These are phyloP conservation scores for Pythium chondricola DNA, from an alignment of 352 stramenopile species.

Conservation along the genomic window DNA sequence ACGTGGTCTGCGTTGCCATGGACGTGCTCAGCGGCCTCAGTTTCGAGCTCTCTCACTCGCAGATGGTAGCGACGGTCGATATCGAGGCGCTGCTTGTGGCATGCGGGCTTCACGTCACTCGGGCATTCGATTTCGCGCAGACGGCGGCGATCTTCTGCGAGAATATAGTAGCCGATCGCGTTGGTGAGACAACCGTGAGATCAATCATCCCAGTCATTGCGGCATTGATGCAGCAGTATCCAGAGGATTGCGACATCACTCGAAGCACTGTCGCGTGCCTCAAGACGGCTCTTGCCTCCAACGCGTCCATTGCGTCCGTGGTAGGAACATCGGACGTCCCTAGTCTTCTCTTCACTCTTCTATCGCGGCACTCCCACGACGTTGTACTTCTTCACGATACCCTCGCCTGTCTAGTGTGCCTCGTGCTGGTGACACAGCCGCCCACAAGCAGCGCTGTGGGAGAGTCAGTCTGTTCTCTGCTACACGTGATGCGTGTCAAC, in stretches of 20 bases:
- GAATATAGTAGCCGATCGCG: constrained; percentile 15
- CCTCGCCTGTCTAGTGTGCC: constrained; percentile 1
- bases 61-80: constrained; percentile 2
- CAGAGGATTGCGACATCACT: constrained; percentile 18
- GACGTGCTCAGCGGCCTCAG: constrained; percentile 13
- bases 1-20: constrained; percentile 17
- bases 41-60: not conserved
- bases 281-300: too few species aligned
- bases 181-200: too few species aligned
- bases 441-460: too few species aligned
- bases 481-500: constrained; percentile 5
- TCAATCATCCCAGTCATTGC: constrained; percentile 2
- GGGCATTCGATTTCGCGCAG: constrained; percentile 15
- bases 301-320: too few species aligned
- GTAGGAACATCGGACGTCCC: too few species aligned
- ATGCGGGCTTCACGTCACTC: constrained; percentile 3
- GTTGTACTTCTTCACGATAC: constrained; percentile 6
- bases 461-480: not conserved
- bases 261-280: constrained; percentile 12
- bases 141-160: constrained; percentile 11
- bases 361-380: constrained; percentile 13
- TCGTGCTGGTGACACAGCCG: too few species aligned
- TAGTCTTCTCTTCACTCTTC: too few species aligned
- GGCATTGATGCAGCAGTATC: constrained; percentile 8
- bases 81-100: constrained; percentile 4